phyloP scores from a whole-genome alignment of 2,329 filamentous ascomycete species.

The Sordariomycetes sp. region DNA sequence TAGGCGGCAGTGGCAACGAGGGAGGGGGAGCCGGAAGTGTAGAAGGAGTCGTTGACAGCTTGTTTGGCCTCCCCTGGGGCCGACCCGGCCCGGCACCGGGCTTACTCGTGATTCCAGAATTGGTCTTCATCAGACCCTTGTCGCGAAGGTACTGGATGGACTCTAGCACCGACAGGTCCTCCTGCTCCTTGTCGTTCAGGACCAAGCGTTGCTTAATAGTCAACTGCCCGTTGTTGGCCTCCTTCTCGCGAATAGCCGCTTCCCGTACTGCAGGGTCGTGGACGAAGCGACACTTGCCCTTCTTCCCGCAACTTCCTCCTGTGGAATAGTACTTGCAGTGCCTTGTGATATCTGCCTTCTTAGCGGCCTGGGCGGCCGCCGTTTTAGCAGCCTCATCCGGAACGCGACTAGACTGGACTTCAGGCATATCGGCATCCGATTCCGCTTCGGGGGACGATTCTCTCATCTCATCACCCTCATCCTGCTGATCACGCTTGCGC shows the following conservation, averaged over 20 bases:
- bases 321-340: slow-evolving; percentile 65
- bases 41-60: slow-evolving; percentile 12
- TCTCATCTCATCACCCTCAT: slow-evolving; percentile 57
- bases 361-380: slow-evolving; percentile 22
- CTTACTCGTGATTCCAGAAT: slow-evolving; percentile 7
- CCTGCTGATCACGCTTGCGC: slow-evolving; percentile 56
- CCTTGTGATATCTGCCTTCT: slow-evolving; percentile 50
- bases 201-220: slow-evolving; percentile 56
- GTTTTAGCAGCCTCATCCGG: slow-evolving; percentile 15
- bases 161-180: slow-evolving; percentile 55
- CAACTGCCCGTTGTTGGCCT: slow-evolving; percentile 53
- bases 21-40: slow-evolving; percentile 25
- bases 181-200: slow-evolving; percentile 58
- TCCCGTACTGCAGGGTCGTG: slow-evolving; percentile 54
- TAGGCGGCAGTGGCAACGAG: slow-evolving; percentile 23
- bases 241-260: slow-evolving; percentile 52
- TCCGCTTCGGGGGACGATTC: slow-evolving; percentile 33
- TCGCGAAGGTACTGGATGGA: slow-evolving; percentile 55
- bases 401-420: slow-evolving; percentile 40
- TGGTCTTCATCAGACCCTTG: slow-evolving; percentile 38
- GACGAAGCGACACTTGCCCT: slow-evolving; percentile 65
- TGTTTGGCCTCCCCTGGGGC: slow-evolving; percentile 3
- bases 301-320: slow-evolving; percentile 59
- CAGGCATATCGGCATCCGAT: slow-evolving; percentile 49
- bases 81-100: slow-evolving; percentile 3